Conservation (phyloP, 805 yeast genomes). For the Candida boidinii region DNA sequence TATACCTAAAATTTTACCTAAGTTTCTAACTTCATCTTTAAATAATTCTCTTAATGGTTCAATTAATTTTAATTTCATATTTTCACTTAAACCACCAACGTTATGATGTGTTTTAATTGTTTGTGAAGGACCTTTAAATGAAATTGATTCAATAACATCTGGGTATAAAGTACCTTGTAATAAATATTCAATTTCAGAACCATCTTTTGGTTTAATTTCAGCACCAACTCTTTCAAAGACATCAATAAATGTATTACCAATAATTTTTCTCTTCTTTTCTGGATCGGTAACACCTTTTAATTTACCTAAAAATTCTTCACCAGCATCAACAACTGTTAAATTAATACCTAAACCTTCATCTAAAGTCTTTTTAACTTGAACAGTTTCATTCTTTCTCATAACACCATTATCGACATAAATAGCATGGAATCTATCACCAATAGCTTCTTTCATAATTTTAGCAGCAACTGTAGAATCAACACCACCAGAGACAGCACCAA, state of each 20-base stretch:
- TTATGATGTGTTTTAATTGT: slow-evolving; percentile 99
- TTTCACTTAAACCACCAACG: slow-evolving; percentile 95
- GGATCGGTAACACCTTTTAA: slow-evolving; percentile 96
- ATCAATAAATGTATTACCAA: slow-evolving; percentile 95
- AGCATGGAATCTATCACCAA: slow-evolving; percentile 98
- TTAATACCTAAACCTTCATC: slow-evolving; percentile 92
- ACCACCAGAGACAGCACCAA: slow-evolving; percentile 99
- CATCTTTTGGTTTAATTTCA: slow-evolving; percentile 80
- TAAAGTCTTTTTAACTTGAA: slow-evolving; percentile 77
- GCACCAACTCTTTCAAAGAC: slow-evolving; percentile 96
- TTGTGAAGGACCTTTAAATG: slow-evolving; percentile 99
- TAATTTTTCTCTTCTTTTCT: slow-evolving; percentile 96
- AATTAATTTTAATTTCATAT: slow-evolving; percentile 96
- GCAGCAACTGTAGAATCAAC: slow-evolving; percentile 99
- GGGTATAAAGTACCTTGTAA: slow-evolving; percentile 98
- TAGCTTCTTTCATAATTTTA: slow-evolving; percentile 94
- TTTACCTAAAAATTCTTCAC: slow-evolving; percentile 78
- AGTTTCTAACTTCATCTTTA: slow-evolving; percentile 96
- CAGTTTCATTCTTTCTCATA: slow-evolving; percentile 91
- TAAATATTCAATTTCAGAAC: slow-evolving; percentile 83
- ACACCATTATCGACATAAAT: slow-evolving; percentile 97
- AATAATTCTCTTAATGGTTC: slow-evolving; percentile 98
- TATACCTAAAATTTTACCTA: slow-evolving; percentile 91
- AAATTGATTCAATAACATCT: slow-evolving; percentile 96
- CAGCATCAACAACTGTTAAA: slow-evolving; percentile 89